Percentiles rank a stretch among this genome's conserved stretches.
phyloP scores from a whole-genome alignment of 2,329 filamentous ascomycete genomes.

The Exophiala dermatitidis region DNA sequence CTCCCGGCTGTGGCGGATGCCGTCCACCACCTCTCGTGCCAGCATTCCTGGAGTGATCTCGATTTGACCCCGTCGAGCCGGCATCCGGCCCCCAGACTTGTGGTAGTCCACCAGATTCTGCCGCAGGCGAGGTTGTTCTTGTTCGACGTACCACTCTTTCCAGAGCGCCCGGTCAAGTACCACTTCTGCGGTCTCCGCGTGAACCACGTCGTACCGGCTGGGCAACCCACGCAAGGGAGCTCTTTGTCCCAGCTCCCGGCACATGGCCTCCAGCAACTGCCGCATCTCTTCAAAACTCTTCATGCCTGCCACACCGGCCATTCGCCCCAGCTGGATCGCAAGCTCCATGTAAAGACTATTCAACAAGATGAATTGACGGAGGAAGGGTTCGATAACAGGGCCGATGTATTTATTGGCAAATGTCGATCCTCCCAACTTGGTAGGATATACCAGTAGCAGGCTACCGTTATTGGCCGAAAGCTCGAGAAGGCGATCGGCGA shows the following conservation, averaged over 20 bases:
- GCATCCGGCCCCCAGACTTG: constrained; percentile 30
- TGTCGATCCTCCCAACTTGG: constrained; percentile 48
- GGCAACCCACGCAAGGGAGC: constrained; percentile 28
- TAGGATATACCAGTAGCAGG: constrained; percentile 58
- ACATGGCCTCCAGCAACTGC: constrained; percentile 36
- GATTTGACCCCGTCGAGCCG: constrained; percentile 32
- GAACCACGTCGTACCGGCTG: constrained; percentile 41
- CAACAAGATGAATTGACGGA: constrained; percentile 53
- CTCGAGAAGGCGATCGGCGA: constrained; percentile 55
- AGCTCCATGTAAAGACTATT: constrained; percentile 53
- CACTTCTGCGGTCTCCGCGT: constrained; percentile 47
- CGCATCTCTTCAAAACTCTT: constrained; percentile 49
- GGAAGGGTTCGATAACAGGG: constrained; percentile 54
- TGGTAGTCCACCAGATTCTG: constrained; percentile 30
- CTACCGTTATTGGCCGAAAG: constrained; percentile 51
- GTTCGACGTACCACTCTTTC: constrained; percentile 59
- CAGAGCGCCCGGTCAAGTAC: constrained; percentile 48
- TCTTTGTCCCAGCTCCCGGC: constrained; percentile 32
- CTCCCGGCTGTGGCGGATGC: constrained; percentile 45
- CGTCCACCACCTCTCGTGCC: constrained; percentile 53
- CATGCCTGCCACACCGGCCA: constrained; percentile 48
- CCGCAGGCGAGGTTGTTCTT: constrained; percentile 54
- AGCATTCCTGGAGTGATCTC: constrained; percentile 49
- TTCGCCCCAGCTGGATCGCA: constrained; percentile 47
- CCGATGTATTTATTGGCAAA: constrained; percentile 55